Conservation (phyloP, 2,329 filamentous ascomycete species). For the Talaromyces verruculosus region DNA sequence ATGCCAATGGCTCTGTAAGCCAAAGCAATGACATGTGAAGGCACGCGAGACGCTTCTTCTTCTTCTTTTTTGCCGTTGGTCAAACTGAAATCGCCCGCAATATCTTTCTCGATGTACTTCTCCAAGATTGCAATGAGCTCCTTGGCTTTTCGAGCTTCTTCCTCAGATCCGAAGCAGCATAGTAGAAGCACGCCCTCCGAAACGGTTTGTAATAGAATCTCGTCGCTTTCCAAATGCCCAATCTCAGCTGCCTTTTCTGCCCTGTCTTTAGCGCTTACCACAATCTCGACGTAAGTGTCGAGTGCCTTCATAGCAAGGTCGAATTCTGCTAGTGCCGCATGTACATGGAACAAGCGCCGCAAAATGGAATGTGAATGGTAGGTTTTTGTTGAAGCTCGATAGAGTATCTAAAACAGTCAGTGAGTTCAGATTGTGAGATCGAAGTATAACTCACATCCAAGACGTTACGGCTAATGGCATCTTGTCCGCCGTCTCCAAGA, state of each 20-base stretch:
- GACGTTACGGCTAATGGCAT: constrained; percentile 70
- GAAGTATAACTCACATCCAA: constrained; percentile 58
- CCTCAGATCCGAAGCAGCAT: constrained; percentile 73
- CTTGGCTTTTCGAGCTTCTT: constrained; percentile 76
- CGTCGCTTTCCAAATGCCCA: constrained; percentile 77
- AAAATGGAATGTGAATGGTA: constrained; percentile 92
- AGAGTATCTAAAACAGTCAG: constrained; percentile 64
- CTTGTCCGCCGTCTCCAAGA: constrained; percentile 76
- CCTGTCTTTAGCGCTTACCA: constrained; percentile 79
- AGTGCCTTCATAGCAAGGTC: constrained; percentile 88
- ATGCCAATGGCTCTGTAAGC: constrained; percentile 84
- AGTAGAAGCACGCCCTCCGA: constrained; percentile 77
- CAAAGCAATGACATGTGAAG: constrained; percentile 63
- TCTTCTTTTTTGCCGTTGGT: constrained; percentile 23
- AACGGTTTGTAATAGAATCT: constrained; percentile 72
- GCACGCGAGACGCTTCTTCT: constrained; percentile 43
- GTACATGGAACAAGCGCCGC: constrained; percentile 81
- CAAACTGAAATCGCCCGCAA: constrained; percentile 32
- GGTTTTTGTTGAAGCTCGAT: constrained; percentile 85
- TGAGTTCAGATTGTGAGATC: constrained; percentile 10
- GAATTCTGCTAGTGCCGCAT: constrained; percentile 85
- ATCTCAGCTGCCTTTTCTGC: constrained; percentile 65
- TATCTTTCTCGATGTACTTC: constrained; percentile 67
- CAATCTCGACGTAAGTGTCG: constrained; percentile 86
- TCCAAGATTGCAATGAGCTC: constrained; percentile 70